These are phyloP conservation scores for Phytophthora niederhauseri DNA, from an alignment of 352 stramenopile genomes.

Conservation along the genomic window DNA sequence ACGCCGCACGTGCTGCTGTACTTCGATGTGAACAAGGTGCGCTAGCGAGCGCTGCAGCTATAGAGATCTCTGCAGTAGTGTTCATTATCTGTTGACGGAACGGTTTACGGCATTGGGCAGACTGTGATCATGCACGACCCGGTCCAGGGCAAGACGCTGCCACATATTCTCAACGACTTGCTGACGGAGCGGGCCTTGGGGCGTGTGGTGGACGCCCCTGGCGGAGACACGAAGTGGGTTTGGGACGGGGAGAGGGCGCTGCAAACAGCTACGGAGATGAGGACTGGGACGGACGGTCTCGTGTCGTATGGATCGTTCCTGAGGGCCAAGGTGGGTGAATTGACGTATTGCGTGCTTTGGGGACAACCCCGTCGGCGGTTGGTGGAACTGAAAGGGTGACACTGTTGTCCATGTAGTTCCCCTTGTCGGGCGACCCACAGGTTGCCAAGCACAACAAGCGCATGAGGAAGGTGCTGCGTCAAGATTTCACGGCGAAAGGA, in stretches of 20 bases:
- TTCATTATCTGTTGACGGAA: not conserved
- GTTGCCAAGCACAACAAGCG: constrained; percentile 65
- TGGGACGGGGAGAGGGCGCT: constrained; percentile 53
- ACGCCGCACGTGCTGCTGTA: constrained; percentile 68
- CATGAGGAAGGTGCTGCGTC: constrained; percentile 60
- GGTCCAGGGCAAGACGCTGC: constrained; percentile 77
- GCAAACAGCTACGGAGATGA: not conserved
- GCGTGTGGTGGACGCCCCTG: constrained; percentile 15
- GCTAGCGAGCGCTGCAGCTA: not conserved
- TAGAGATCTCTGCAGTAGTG: not conserved
- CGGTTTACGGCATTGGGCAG: constrained; percentile 29
- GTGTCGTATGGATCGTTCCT: constrained; percentile 74
- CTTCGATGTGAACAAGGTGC: constrained; percentile 85
- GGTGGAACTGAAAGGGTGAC: constrained; percentile 6
- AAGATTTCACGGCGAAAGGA: constrained; percentile 63
- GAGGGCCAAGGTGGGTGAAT: constrained; percentile 48
- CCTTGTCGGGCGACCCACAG: constrained; percentile 50
- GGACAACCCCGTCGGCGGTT: not conserved
- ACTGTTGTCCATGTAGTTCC: constrained; percentile 44
- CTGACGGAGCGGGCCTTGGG: constrained; percentile 66
- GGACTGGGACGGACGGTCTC: constrained; percentile 2
- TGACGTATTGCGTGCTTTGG: too few species aligned
- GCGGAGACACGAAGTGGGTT: constrained; percentile 41
- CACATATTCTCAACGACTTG: constrained; percentile 77
- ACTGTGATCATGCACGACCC: constrained; percentile 88